Base-by-base conservation (phyloP, 345 rosid genomes). In the Nasturtium officinale region DNA sequence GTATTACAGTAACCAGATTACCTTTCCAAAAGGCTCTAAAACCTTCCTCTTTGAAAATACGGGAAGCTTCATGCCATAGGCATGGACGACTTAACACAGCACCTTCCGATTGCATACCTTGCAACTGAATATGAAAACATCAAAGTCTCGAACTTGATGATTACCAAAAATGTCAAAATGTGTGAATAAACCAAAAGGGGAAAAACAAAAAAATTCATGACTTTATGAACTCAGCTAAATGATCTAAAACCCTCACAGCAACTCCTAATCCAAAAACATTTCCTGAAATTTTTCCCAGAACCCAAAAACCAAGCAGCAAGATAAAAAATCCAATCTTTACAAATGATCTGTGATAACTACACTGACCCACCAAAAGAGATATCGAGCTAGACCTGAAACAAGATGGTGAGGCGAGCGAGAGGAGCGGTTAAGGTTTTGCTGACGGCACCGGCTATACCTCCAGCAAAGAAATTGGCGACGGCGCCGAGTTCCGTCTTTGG, bases 371-470 rank as follows among this genome's bases (percentile, higher is more conserved):
- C 1, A 61, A 52, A 61, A 11, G 12, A 15, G 6, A 69, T 15
- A 7, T 28, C 28, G 20, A 57, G 50, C 1, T 52, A 35, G 20
- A 91, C 99, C 98, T 96, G 99, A 69, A 92, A 86, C 45, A 96
- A 83, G 79, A 96, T 95, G 63, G 98, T 92, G 69, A 96, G 91
- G 48, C 99, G 97, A 71, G 96, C 89, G 1, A 92, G 89, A 81
- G 99, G 99, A 18, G 99, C 99, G 3, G 99, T 96, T 51, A 98
- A 92, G 6, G 99, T 95, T 79, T 95, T 95, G 87, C 97, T 83
- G 64, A 95, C 85, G 57, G 98, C 99, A 23, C 99, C 99, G 15
- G 98, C 96, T 51, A 95, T 63, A 30, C 99, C 98, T 40, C 99
- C 97, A 9, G 99, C 94, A 12, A 92, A 60, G 21, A 95, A 84